Percentiles rank a stretch among this genome's conserved stretches.
Evolutionary conservation across 75 land plant species (phyloP).

Genomic region (Selaginella moellendorffii): DNA sequence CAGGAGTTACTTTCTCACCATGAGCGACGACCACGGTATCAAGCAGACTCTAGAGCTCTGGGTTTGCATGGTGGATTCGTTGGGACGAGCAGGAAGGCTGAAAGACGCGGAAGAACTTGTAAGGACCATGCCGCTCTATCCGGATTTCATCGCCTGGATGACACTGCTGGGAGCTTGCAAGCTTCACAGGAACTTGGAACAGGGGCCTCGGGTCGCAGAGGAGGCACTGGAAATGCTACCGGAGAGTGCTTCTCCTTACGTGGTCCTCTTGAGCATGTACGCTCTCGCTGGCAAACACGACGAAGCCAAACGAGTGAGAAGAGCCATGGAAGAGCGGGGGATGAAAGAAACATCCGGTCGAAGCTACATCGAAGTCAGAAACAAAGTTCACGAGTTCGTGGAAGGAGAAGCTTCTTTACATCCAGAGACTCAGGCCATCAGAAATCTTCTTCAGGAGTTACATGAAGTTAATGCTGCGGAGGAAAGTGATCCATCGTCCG

Average conservation of each 20-base stretch:
- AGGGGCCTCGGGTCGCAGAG: not conserved
- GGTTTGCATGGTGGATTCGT: not conserved
- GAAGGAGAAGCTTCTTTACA: no score
- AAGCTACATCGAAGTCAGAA: constrained; percentile 6
- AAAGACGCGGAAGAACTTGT: not conserved
- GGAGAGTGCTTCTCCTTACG: not conserved
- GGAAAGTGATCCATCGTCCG: no score
- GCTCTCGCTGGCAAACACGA: not conserved
- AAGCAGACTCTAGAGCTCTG: not conserved
- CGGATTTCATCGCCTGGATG: not conserved
- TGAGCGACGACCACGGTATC: not conserved
- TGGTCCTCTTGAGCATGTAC: not conserved
- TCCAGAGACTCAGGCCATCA: no score
- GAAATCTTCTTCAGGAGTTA: no score
- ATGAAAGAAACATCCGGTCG: constrained; percentile 6
- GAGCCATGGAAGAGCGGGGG: constrained; percentile 6
- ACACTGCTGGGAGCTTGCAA: not conserved
- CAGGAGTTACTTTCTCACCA: not conserved
- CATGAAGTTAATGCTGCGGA: no score
- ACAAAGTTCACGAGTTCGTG: constrained; percentile 8
- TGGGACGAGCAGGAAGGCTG: not conserved
- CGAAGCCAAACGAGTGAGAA: not conserved
- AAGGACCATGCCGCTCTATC: not conserved
- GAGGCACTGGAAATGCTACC: not conserved
- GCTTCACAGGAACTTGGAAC: not conserved